Evolutionary conservation across 148 eudicot genomes (phyloP).

Genomic region (Talinum fruticosum): DNA sequence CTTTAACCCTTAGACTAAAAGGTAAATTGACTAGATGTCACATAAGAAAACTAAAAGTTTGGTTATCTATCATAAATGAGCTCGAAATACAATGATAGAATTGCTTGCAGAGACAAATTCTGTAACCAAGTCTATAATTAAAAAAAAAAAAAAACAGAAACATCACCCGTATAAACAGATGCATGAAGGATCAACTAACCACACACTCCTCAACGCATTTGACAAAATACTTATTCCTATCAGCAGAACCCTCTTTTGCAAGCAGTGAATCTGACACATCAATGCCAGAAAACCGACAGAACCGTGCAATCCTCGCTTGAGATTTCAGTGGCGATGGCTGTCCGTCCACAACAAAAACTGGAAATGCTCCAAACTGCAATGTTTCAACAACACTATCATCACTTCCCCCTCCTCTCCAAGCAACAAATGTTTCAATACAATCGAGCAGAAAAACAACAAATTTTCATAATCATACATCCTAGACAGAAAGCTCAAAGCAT

Average conservation of each 20-base stretch:
- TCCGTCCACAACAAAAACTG: slow-evolving; percentile 88
- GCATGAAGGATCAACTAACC: slow-evolving; percentile 43
- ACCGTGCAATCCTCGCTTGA: slow-evolving; percentile 72
- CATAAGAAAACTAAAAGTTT: too few species aligned
- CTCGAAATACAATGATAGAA: too few species aligned
- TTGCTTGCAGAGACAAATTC: neutral
- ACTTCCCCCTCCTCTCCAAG: neutral
- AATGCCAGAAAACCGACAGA: slow-evolving; percentile 60
- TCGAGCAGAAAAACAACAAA: slow-evolving; percentile 3
- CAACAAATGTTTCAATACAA: neutral
- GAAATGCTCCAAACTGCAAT: slow-evolving; percentile 92
- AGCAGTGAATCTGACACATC: slow-evolving; percentile 47
- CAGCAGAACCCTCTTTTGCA: slow-evolving; percentile 58
- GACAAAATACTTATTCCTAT: slow-evolving; percentile 62
- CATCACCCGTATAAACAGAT: neutral
- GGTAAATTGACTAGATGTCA: too few species aligned
- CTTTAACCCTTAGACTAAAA: too few species aligned
- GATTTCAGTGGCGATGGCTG: slow-evolving; percentile 80
- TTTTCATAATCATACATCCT: neutral
- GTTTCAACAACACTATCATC: slow-evolving; percentile 10
- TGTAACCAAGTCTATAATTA: neutral
- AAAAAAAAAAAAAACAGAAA: neutral
- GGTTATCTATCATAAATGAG: too few species aligned
- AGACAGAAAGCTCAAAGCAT: neutral
- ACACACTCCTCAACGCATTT: slow-evolving; percentile 72